A percentile compares a stretch with the other conserved stretches of the same genome.
These are phyloP conservation scores for Poa pratensis DNA, from an alignment of 176 grass and related monocot genomes.

Conservation along the genomic window DNA sequence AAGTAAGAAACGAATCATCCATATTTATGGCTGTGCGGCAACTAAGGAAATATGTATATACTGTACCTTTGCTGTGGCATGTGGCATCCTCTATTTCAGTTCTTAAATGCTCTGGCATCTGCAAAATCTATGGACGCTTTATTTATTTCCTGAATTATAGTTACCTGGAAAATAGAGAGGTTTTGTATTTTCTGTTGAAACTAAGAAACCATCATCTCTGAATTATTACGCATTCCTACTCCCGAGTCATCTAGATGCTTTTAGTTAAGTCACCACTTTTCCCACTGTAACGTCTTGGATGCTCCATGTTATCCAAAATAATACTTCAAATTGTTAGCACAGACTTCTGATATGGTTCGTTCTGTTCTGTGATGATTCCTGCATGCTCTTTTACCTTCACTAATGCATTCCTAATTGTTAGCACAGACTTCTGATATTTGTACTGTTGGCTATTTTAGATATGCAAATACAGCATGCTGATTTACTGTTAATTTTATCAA, in stretches of 20 bases:
- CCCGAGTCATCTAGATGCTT: conserved; percentile 24
- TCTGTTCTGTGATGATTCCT: conserved; percentile 27
- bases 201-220: neutral
- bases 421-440: neutral
- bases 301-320: neutral
- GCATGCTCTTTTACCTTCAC: neutral
- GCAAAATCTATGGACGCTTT: neutral
- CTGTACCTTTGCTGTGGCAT: neutral
- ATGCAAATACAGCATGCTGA: neutral
- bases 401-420: conserved; percentile 34
- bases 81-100: neutral
- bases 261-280: neutral
- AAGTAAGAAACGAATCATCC: neutral
- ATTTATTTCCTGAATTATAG: conserved; percentile 9
- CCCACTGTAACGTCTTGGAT: neutral
- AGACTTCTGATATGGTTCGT: conserved; percentile 3
- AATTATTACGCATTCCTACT: neutral
- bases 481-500: conserved; percentile 25
- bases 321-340: neutral
- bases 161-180: neutral
- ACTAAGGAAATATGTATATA: neutral
- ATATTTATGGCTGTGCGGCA: neutral
- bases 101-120: conserved; percentile 1
- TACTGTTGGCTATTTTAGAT: neutral
- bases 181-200: neutral